Percentiles rank a stretch among this genome's conserved stretches.
Conservation (phyloP, 257 asterid genomes). For the Rubia yunnanensis region DNA sequence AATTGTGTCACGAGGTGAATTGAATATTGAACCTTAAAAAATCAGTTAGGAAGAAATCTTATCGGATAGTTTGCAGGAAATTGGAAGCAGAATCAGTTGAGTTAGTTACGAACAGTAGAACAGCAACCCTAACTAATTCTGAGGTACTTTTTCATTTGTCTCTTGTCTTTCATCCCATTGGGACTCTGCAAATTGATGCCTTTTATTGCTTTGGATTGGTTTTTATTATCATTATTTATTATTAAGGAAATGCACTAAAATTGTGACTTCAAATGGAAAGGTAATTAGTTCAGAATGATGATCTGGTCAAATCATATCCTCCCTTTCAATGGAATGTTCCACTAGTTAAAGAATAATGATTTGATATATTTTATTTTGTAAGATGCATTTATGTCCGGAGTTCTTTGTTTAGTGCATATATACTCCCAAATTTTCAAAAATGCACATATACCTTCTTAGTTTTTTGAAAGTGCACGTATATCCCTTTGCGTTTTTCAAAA, state of each 20-base stretch:
- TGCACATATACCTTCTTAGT: no score
- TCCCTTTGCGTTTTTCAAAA: no score
- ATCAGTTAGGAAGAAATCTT: background rate
- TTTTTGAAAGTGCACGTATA: no score
- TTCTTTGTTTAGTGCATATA: no score
- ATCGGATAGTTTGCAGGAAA: background rate
- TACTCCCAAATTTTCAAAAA: no score
- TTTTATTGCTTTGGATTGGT: background rate
- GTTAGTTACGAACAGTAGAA: constrained; percentile 12
- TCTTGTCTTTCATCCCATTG: constrained; percentile 4
- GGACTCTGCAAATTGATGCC: background rate
- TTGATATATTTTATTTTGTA: no score
- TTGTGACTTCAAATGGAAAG: background rate
- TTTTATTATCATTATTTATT: background rate
- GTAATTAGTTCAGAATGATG: background rate
- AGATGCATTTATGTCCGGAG: no score
- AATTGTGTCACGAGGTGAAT: background rate
- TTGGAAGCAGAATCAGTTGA: constrained; percentile 12
- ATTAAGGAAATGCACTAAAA: background rate
- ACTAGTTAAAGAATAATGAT: no score
- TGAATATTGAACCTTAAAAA: no score
- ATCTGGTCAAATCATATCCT: background rate
- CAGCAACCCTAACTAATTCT: constrained; percentile 8
- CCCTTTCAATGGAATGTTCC: background rate
- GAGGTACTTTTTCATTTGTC: background rate